Evolutionary conservation across 177 flowering plant genomes (phyloP), one percentile per base, ranked within the genome.

Genomic region (Tripterygium wilfordii): DNA sequence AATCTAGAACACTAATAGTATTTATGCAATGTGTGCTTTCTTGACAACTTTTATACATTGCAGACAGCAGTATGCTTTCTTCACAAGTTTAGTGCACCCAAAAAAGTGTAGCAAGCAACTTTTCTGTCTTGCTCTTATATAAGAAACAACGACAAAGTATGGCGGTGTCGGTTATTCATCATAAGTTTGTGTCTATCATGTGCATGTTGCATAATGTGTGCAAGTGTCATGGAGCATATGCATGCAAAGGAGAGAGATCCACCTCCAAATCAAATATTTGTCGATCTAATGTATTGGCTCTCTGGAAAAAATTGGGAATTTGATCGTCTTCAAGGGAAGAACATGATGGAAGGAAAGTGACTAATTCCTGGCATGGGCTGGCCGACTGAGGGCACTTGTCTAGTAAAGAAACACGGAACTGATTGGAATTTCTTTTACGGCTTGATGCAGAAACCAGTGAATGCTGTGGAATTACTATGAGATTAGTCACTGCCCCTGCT

Each of bases 191-290:
- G n/a, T n/a, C n/a, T n/a, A n/a, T n/a, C n/a, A n/a, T n/a, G 43
- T 20, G 3, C 12, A 39, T 39, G 18, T 36, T 3, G 4, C 39
- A 15, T 21, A 6, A 19, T 41, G 23, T n/a, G 3, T 23, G 7
- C 39, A 35, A 20, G 1, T 16, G 19, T n/a, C 24, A 22, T 21
- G 15, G 14, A 8, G 36, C 36, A 24, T 3, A 17, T 8, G 10
- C 38, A 29, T 15, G 23, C 27, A 35, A 39, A 31, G 42, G 23
- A 32, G 27, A 46, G 43, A 49, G 49, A 62, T 36, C 35, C 43
- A 79, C 85, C 85, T 76, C 63, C 44, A 72, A 51, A 13, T 76
- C 72, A 42, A 49, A 50, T 42, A 74, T 69, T 22, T 71, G 76
- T 28, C 51, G 64, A 35, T 49, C 53, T 43, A 65, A 29, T 51